Base-by-base conservation (phyloP, 2,329 filamentous ascomycete species). In the Stachybotrys chlorohalonatus region DNA sequence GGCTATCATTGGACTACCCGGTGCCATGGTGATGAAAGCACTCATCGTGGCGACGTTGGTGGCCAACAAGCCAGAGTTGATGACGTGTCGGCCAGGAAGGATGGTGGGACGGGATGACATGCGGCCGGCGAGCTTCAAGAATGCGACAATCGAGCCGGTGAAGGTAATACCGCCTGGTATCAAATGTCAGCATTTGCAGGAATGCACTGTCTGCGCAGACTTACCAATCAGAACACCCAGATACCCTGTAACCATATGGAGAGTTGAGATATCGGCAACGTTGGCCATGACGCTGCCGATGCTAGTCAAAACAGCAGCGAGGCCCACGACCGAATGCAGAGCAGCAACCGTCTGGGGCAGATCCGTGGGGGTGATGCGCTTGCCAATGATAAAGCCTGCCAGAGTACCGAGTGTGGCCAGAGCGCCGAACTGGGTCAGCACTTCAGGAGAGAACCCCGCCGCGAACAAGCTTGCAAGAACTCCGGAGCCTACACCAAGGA, bases 291-390 rank as follows among this genome's bases (percentile, higher is more conserved):
- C 89, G 59, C 89, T 93, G 51, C 90, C 91, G 58, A 94, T 89
- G 63, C 89, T 94, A 1, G 91, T 96, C 62, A 96, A 70, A 0
- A 96, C 90, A 9, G 91, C 91, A 11, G 90, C 90, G 1, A 96
- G 78, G 68, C 91, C 91, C 36, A 96, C 91, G 7, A 96, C 90
- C 0, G 90, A 95, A 71, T 95, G 91, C 32, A 96, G 75, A 0
- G 90, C 90, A 17, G 90, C 91, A 2, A 95, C 90, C 0, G 90
- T 95, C 68, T 96, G 90, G 0, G 91, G 91, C 2, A 96, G 81
- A 54, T 90, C 89, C 0, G 90, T 95, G 0, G 91, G 89, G 0
- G 90, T 95, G 60, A 95, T 95, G 11, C 90, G 83, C 62, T 90
- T 87, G 48, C 90, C 91, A 59, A 96, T 93, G 30, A 91, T 66